Evolutionary conservation across 306 rosid species (phyloP), one percentile per base, ranked within the genome.

Genomic region (Clitoria ternatea): DNA sequence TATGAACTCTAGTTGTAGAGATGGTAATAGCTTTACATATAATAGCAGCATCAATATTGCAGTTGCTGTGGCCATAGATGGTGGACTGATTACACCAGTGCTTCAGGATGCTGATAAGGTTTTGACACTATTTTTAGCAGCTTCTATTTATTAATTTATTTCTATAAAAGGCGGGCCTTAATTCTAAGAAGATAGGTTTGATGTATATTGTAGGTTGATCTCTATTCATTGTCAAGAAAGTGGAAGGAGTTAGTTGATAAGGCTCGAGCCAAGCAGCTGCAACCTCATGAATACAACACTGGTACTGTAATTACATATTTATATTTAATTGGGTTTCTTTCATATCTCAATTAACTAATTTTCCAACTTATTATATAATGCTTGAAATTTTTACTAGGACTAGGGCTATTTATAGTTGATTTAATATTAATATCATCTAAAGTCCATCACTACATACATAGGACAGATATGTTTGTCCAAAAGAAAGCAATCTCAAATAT

Each of bases 81-180:
- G 97, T 8, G 98, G 97, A 22, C 69, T 94, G 74, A 90, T 94
- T 76, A 94, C 97, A 0, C 97, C 98, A 10, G 97, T 91, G 78
- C 97, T 94, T 82, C 91, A 86, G 75, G 91, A 91, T 61, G 99
- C 97, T 22, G 96, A 94, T 80, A 94, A 94, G 99, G 97, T 94
- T 71, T 36, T 47, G 64, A 3, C 14, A 75, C 50, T 19, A 19
- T 35, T 61, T 32, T 56, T 3, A 53, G 74, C 54, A 42, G 20
- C 61, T 70, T 42, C 4, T 68, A 61, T n/a, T n/a, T n/a, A 49
- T 13, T 20, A 2, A 11, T 17, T 26, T 12, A 5, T 23, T 22
- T 78, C 72, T 61, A 35, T 67, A n/a, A 62, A 17, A 67, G 32
- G 30, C 43, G n/a, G 61, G 12, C 17, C n/a, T 20, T 30, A 42